Evolutionary conservation across 768 basidiomycete genomes (phyloP), one percentile per base, ranked within the genome.

Genomic region (Boletus sensibilis): DNA sequence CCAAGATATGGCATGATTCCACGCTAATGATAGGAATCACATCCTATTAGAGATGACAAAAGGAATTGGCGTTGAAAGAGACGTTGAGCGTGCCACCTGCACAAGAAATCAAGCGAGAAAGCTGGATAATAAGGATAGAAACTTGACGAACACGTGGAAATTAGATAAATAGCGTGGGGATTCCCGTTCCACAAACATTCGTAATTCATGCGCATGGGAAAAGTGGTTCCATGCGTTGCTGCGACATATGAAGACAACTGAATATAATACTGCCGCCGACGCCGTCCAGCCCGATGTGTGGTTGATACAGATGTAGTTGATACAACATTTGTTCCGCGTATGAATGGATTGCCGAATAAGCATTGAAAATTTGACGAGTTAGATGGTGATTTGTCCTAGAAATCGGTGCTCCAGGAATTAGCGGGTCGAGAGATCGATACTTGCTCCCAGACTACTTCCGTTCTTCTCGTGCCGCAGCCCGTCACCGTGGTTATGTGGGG

Each of bases 271-370:
- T 55, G 59, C 58, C 55, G 53, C 50, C 47, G 53, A 60, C 56
- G 61, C 44, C 60, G 47, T 62, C 63, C 65, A 61, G 62, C 61
- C 53, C 57, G 56, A 63, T 54, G 60, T 57, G 52, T 64, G 69
- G 61, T 73, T 66, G 70, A 72, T 72, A 72, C 70, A 72, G 63
- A 58, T 64, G 60, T 70, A 61, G 60, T 66, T 72, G 72, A 64
- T 72, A 71, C 70, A 73, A 63, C 70, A 52, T 68, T 70, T 51
- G 61, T 63, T 62, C 68, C 58, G 51, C 64, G 51, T 43, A 50
- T 54, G 65, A 64, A 61, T 67, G 64, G 51, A 67, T 56, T 55
- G 52, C 47, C 43, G 50, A 64, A 67, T 56, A 53, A 61, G 50
- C 31, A 46, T 58, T 43, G 55, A 59, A 56, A 55, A 59, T 47